Evolutionary conservation across 768 basidiomycete species (phyloP).

Genomic region (Leucocoprinus leucothites): DNA sequence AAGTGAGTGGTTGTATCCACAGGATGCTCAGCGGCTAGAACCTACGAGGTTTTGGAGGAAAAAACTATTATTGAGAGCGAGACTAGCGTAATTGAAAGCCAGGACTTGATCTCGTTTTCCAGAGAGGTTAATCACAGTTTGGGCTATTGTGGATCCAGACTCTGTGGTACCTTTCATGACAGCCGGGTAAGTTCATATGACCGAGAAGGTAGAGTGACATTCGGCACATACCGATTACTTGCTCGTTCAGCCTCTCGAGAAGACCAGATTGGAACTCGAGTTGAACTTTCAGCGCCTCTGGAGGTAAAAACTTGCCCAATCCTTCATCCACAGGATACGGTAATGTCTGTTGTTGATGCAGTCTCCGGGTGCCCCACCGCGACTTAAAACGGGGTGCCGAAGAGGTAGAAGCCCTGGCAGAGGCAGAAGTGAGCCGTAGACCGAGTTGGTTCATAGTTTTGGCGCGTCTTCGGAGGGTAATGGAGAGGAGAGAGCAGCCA

Average conservation of each 20-base stretch:
- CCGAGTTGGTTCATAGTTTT: constrained; percentile 21
- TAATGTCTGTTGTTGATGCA: constrained; percentile 53
- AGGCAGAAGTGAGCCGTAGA: constrained; percentile 25
- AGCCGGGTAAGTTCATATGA: not conserved
- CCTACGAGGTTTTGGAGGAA: constrained; percentile 86
- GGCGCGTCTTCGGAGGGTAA: not conserved
- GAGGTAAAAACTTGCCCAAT: constrained; percentile 75
- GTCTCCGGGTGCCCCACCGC: constrained; percentile 28
- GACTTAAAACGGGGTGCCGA: constrained; percentile 19
- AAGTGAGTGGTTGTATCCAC: constrained; percentile 10
- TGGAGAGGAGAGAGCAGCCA: not conserved
- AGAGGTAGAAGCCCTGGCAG: constrained; percentile 20
- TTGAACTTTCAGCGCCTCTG: constrained; percentile 64
- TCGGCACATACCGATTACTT: constrained; percentile 57
- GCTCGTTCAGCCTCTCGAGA: constrained; percentile 70
- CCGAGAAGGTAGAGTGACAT: not conserved
- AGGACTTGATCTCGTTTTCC: constrained; percentile 54
- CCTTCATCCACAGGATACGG: constrained; percentile 71
- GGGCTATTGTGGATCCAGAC: constrained; percentile 55
- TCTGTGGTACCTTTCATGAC: constrained; percentile 49
- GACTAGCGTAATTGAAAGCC: constrained; percentile 87
- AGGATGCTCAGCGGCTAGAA: constrained; percentile 17
- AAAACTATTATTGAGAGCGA: constrained; percentile 93
- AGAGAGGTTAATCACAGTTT: constrained; percentile 72
- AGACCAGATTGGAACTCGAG: constrained; percentile 87